Conservation (phyloP, 2,329 filamentous ascomycete species). For the Stagonosporopsis vannaccii region DNA sequence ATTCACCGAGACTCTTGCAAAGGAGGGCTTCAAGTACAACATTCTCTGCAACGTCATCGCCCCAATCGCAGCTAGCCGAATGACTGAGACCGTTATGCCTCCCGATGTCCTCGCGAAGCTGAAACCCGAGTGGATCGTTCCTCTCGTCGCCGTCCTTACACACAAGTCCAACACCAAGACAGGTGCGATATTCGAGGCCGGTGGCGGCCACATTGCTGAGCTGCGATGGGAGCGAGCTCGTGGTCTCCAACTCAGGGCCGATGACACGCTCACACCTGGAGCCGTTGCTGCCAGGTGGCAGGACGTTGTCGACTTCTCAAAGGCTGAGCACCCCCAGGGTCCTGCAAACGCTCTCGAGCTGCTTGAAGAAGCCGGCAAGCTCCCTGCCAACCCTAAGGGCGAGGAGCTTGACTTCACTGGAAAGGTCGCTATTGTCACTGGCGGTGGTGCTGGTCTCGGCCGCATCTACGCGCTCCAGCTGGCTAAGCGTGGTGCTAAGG, state of each 20-base stretch:
- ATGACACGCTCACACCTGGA: slow-evolving; percentile 85
- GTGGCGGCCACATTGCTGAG: slow-evolving; percentile 91
- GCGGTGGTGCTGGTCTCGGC: slow-evolving; percentile 69
- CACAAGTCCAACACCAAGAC: slow-evolving; percentile 89
- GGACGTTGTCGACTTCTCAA: slow-evolving; percentile 83
- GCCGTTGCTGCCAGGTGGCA: slow-evolving; percentile 91
- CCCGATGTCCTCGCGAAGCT: slow-evolving; percentile 86
- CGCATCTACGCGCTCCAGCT: slow-evolving; percentile 90
- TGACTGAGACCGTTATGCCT: slow-evolving; percentile 95
- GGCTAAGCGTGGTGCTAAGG: slow-evolving; percentile 79
- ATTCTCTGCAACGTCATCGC: slow-evolving; percentile 95
- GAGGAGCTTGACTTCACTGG: slow-evolving; percentile 47
- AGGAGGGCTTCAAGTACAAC: slow-evolving; percentile 98
- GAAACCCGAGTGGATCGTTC: slow-evolving; percentile 94
- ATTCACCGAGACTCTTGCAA: slow-evolving; percentile 96
- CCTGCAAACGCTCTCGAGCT: slow-evolving; percentile 87
- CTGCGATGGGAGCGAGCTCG: slow-evolving; percentile 92
- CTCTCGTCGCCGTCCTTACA: slow-evolving; percentile 85
- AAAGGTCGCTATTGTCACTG: slow-evolving; percentile 49
- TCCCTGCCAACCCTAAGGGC: slow-evolving; percentile 42
- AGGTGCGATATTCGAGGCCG: slow-evolving; percentile 91
- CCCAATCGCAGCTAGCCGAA: slow-evolving; percentile 91
- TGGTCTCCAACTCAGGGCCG: slow-evolving; percentile 88
- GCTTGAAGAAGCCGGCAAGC: slow-evolving; percentile 48
- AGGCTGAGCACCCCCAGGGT: slow-evolving; percentile 82